Conservation (phyloP, 805 yeast species). For the Crinitomyces ghanaensis region DNA sequence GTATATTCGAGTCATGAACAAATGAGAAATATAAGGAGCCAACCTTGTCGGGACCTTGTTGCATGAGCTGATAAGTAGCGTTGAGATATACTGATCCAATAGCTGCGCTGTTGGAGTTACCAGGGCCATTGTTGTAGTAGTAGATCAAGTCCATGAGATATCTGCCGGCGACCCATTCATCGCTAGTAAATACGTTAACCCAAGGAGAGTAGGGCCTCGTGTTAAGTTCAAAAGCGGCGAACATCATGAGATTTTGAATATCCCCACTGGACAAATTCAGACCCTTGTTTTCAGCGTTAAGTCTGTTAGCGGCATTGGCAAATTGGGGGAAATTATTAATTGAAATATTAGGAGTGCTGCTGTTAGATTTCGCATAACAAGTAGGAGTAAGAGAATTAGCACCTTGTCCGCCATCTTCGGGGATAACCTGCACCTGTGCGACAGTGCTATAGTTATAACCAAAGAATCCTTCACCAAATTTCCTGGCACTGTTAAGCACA, state of each 20-base stretch:
- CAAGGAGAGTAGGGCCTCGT: conserved; percentile 37
- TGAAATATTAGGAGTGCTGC: conserved; percentile 11
- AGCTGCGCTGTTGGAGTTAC: conserved; percentile 30
- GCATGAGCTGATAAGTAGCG: conserved; percentile 36
- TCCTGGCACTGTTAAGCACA: conserved; percentile 41
- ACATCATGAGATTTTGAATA: conserved; percentile 30
- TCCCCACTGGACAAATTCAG: conserved; percentile 32
- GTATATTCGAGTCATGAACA: conserved; percentile 47
- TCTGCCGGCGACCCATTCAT: conserved; percentile 35
- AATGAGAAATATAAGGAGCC: conserved; percentile 35
- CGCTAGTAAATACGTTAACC: conserved; percentile 34
- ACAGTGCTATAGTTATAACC: conserved; percentile 31
- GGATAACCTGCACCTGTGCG: conserved; percentile 32
- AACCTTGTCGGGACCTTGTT: conserved; percentile 27
- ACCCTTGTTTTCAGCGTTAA: conserved; percentile 27
- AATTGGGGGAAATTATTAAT: conserved; percentile 15
- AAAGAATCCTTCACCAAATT: conserved; percentile 51
- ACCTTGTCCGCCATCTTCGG: conserved; percentile 40
- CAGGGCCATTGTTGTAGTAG: conserved; percentile 41
- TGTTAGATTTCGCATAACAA: conserved; percentile 30
- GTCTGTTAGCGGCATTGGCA: conserved; percentile 19
- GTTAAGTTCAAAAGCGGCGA: conserved; percentile 42
- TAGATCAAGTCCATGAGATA: conserved; percentile 33
- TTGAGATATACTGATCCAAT: conserved; percentile 37
- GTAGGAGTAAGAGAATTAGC: conserved; percentile 51